Percentiles rank a stretch among this genome's conserved stretches.
phyloP scores from a whole-genome alignment of 192 early-diverging fungal genomes.

The Rhizophlyctis rosea region DNA sequence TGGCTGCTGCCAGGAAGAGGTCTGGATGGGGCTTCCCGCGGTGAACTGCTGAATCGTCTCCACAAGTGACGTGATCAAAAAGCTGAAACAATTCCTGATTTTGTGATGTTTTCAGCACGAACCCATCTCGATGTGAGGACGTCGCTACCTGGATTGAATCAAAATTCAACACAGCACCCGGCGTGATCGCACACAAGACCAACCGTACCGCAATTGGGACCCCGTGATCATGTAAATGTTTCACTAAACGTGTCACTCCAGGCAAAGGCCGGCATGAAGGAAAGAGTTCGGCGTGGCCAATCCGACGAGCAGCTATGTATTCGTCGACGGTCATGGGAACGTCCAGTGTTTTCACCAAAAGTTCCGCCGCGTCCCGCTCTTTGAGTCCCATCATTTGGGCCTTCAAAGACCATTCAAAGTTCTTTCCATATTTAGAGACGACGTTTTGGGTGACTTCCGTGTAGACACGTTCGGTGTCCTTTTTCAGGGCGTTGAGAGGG shows the following conservation, averaged over 20 bases:
- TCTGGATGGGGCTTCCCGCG: conserved; percentile 90
- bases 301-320: conserved; percentile 63
- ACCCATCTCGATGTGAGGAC: conserved; percentile 73
- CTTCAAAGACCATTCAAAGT: conserved; percentile 41
- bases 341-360: conserved; percentile 67
- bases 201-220: conserved; percentile 67
- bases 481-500: conserved; percentile 46
- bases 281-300: conserved; percentile 32
- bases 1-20: conserved; percentile 75
- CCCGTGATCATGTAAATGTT: conserved; percentile 65
- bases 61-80: conserved; percentile 82
- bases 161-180: background rate
- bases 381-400: conserved; percentile 34
- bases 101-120: conserved; percentile 66
- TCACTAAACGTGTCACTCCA: conserved; percentile 44
- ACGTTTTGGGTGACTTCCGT: conserved; percentile 81
- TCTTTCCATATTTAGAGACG: conserved; percentile 62
- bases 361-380: conserved; percentile 31
- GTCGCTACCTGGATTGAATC: conserved; percentile 60
- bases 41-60: conserved; percentile 77
- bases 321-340: conserved; percentile 78
- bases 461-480: conserved; percentile 87
- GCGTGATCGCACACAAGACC: background rate
- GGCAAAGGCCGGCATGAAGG: background rate
- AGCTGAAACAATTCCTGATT: conserved; percentile 71